phyloP scores from a whole-genome alignment of 352 stramenopile species.

The Thalassiosira delicatula region DNA sequence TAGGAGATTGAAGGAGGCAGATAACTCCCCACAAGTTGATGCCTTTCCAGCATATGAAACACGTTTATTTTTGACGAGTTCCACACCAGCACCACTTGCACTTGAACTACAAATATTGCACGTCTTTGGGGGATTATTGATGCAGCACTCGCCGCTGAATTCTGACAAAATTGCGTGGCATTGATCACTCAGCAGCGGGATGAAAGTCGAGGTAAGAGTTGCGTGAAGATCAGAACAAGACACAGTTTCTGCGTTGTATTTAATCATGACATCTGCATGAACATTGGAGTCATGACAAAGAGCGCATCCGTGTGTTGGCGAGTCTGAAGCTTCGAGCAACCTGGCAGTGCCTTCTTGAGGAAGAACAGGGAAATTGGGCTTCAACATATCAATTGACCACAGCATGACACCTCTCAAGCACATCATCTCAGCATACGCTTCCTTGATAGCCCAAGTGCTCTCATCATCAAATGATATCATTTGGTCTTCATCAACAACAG shows the following conservation, averaged over 20 bases:
- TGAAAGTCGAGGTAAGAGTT: constrained; percentile 35
- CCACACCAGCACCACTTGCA: constrained; percentile 9
- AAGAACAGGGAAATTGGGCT: constrained; percentile 28
- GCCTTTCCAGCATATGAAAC: constrained; percentile 44
- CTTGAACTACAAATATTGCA: constrained; percentile 53
- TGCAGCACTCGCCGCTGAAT: constrained; percentile 32
- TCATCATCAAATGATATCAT: constrained; percentile 70
- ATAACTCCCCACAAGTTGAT: constrained; percentile 56
- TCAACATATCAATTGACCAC: constrained; percentile 69
- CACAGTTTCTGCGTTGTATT: constrained; percentile 37
- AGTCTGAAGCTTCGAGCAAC: constrained; percentile 23
- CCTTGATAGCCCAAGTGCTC: constrained; percentile 65
- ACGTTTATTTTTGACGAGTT: constrained; percentile 36
- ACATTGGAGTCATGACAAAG: constrained; percentile 37
- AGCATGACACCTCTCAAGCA: constrained; percentile 67
- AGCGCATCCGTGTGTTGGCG: constrained; percentile 22
- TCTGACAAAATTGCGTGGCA: constrained; percentile 32
- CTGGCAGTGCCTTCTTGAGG: constrained; percentile 17
- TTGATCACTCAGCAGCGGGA: constrained; percentile 38
- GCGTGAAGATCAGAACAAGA: constrained; percentile 46
- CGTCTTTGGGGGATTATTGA: constrained; percentile 18
- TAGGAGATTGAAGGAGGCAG: constrained; percentile 32
- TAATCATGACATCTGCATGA: constrained; percentile 27
- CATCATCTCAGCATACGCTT: constrained; percentile 70
- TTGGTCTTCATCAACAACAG: constrained; percentile 60